Conservation (phyloP, 345 rosid species). For the Lepidium didymum region DNA sequence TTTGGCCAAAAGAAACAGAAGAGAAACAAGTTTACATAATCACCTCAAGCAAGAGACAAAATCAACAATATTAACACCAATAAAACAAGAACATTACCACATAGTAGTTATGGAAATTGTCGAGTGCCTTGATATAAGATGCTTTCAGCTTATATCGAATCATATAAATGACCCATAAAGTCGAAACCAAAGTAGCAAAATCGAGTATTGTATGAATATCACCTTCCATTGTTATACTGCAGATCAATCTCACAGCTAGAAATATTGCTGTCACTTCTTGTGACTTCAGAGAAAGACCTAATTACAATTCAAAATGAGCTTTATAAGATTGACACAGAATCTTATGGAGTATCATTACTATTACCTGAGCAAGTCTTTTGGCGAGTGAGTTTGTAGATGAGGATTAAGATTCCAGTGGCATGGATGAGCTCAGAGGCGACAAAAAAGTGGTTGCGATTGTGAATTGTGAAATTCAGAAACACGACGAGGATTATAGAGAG, state of each 20-base stretch:
- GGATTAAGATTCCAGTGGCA: conserved; percentile 50
- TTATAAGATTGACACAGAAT: no score
- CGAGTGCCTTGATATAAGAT: conserved; percentile 54
- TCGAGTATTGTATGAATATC: conserved; percentile 66
- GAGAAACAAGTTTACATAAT: neutral
- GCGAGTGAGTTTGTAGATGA: conserved; percentile 58
- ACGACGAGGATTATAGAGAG: conserved; percentile 28
- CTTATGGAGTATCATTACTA: neutral
- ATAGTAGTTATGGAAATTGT: conserved; percentile 48
- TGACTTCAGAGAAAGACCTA: conserved; percentile 74
- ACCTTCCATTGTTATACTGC: conserved; percentile 38
- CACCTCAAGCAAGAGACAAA: neutral
- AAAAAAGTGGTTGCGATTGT: conserved; percentile 41
- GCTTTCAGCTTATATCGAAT: conserved; percentile 64
- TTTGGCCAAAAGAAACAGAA: neutral
- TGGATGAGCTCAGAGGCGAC: conserved; percentile 59
- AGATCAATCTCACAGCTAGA: conserved; percentile 46
- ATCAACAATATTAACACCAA: neutral
- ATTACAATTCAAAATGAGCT: neutral
- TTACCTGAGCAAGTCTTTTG: conserved; percentile 64
- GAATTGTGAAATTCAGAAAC: conserved; percentile 31
- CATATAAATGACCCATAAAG: conserved; percentile 70
- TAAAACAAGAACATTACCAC: conserved; percentile 29
- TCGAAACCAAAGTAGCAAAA: conserved; percentile 44
- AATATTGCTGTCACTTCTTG: conserved; percentile 72